Evolutionary conservation across 352 stramenopile genomes (phyloP), one percentile per base, ranked within the genome.

Genomic region (Pythium sukuiense): DNA sequence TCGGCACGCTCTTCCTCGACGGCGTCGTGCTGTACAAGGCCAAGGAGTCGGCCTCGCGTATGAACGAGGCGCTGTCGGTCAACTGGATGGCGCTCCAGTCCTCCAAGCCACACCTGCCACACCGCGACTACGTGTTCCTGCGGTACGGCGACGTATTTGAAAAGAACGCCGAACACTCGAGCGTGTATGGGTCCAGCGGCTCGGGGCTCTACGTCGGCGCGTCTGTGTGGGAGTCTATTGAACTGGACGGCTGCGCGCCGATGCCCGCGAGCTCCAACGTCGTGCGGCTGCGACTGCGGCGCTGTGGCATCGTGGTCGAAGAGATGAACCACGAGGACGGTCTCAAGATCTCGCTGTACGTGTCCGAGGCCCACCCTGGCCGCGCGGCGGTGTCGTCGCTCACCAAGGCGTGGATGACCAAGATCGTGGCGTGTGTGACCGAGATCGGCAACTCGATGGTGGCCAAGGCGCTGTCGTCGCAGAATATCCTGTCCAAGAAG

Each of bases 41-140:
- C 55, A 76, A 81, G 6, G 80, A 89, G 11, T 76, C 76, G 14
- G 52, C 76, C 2, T 76, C 74, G 50, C 71, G 83, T 16, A 74
- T 80, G 54, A 75, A 93, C 55, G 87, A 95, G 67, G 80, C 70
- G 43, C 66, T 95, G 2, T 87, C 83, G 9, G 81, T 95, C 57
- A 88, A 87, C 73, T 95, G 85, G 87, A 93, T 88, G 54, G 83
- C 85, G 27, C 69, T 93, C 24, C 87, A 93, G 59, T 77, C 83
- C 9, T 87, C 83, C 59, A 95, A 93, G 72, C 82, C 87, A 3
- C 88, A 93, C 59, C 61, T 95, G 29, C 87, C 85, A 24, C 87
- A 95, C 68, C 83, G 87, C 29, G 87, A 95, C 82, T 95, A 95
- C 61, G 83, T 95, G n/a, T 93, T 92, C 63, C 49, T 95, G 56